phyloP scores from a whole-genome alignment of 2,329 filamentous ascomycete genomes.

The Fusarium scirpi region DNA sequence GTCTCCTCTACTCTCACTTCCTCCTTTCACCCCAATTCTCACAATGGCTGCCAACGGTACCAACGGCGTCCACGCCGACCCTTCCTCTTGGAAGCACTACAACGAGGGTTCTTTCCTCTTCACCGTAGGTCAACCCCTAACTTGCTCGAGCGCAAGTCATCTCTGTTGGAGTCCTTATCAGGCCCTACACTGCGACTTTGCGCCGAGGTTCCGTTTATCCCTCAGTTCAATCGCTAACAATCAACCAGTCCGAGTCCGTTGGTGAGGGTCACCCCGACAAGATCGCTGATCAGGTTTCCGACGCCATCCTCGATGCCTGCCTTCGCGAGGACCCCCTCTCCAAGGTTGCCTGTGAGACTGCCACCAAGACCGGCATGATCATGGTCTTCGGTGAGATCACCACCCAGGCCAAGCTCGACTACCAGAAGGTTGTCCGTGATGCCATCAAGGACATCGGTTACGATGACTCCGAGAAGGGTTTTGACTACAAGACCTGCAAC shows the following conservation, averaged over 20 bases:
- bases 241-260: slow-evolving; percentile 81
- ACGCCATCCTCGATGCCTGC: slow-evolving; percentile 98
- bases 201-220: slow-evolving; percentile 16
- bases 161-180: slow-evolving; percentile 2
- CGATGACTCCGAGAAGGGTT: slow-evolving; percentile 96
- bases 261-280: slow-evolving; percentile 95
- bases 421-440: slow-evolving; percentile 95
- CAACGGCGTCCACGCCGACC: slow-evolving; percentile 54
- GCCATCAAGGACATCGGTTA: slow-evolving; percentile 99
- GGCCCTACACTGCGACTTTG: slow-evolving; percentile 3
- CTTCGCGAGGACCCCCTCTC: slow-evolving; percentile 93
- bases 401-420: slow-evolving; percentile 95
- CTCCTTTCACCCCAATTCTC: slow-evolving; percentile 47
- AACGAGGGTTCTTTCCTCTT: slow-evolving; percentile 83
- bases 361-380: slow-evolving; percentile 99
- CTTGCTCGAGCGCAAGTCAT: not conserved
- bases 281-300: slow-evolving; percentile 98
- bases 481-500: slow-evolving; percentile 99
- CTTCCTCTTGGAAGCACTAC: slow-evolving; percentile 59
- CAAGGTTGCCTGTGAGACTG: slow-evolving; percentile 99
- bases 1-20: slow-evolving; percentile 34
- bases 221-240: slow-evolving; percentile 42
- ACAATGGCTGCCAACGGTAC: slow-evolving; percentile 67
- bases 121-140: slow-evolving; percentile 66
- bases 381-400: slow-evolving; percentile 99